A percentile compares a stretch with the other conserved stretches of the same genome.
phyloP scores from a whole-genome alignment of 1,284 basidiomycete genomes.

The Termitomyces sp. region DNA sequence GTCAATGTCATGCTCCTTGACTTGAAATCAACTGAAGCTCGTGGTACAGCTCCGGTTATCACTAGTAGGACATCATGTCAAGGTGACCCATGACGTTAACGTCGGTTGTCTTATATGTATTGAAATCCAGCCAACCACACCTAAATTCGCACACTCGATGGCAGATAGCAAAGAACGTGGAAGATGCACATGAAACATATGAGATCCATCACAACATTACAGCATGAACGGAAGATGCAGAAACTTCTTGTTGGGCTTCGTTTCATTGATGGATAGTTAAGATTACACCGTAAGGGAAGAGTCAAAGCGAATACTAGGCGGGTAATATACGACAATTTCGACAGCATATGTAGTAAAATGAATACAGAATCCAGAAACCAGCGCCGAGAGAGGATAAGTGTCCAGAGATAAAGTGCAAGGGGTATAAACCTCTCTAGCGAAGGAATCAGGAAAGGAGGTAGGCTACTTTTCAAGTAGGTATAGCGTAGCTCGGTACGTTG shows the following conservation, averaged over 20 bases:
- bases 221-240: background rate
- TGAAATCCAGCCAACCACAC: background rate
- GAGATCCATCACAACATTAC: background rate
- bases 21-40: background rate
- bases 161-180: background rate
- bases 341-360: constrained; percentile 12
- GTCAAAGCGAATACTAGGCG: constrained; percentile 11
- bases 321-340: constrained; percentile 8
- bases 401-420: constrained; percentile 9
- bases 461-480: constrained; percentile 19
- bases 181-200: background rate
- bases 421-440: constrained; percentile 15
- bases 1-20: background rate
- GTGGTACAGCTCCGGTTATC: background rate
- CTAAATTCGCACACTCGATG: background rate
- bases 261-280: constrained; percentile 4
- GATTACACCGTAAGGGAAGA: constrained; percentile 2
- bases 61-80: background rate
- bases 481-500: constrained; percentile 12
- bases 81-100: background rate
- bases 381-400: constrained; percentile 4
- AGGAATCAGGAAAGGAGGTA: constrained; percentile 11
- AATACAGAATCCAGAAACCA: constrained; percentile 7
- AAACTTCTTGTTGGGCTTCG: background rate
- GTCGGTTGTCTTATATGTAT: background rate